These are phyloP conservation scores for Sclerotinia spermophila DNA, from an alignment of 2,329 filamentous ascomycete species.

Conservation along the genomic window DNA sequence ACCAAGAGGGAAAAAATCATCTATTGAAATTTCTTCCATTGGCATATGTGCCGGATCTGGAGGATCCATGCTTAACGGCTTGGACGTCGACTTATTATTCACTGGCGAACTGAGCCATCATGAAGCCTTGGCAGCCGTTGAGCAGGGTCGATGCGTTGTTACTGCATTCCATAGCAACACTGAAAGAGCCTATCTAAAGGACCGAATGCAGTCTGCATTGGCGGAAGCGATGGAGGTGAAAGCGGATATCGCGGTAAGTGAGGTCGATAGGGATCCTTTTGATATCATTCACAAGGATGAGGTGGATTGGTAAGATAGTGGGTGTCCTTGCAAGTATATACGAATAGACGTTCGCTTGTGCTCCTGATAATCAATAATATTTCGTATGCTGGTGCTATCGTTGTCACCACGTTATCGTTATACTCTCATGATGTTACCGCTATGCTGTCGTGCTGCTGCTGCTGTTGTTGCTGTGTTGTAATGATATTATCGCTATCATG, in stretches of 20 bases:
- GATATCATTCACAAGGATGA: constrained; percentile 53
- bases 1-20: constrained; percentile 20
- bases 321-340: constrained; percentile 3
- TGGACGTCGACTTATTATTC: constrained; percentile 75
- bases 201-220: constrained; percentile 66
- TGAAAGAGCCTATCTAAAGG: constrained; percentile 75
- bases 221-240: constrained; percentile 51
- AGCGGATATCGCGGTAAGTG: constrained; percentile 70
- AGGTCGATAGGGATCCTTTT: constrained; percentile 83
- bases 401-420: background rate
- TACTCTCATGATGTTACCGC: background rate
- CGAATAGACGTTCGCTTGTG: background rate
- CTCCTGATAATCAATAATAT: background rate
- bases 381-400: background rate
- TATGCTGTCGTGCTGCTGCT: background rate
- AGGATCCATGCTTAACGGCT: constrained; percentile 66
- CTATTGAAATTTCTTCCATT: constrained; percentile 57
- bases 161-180: constrained; percentile 91
- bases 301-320: constrained; percentile 17
- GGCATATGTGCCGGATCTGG: constrained; percentile 91
- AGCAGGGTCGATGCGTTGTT: constrained; percentile 77
- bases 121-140: constrained; percentile 80
- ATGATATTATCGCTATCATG: constrained; percentile 18
- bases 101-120: constrained; percentile 95
- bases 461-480: background rate